phyloP scores from a whole-genome alignment of 306 rosid species.

The Fragaria nilgerrensis region DNA sequence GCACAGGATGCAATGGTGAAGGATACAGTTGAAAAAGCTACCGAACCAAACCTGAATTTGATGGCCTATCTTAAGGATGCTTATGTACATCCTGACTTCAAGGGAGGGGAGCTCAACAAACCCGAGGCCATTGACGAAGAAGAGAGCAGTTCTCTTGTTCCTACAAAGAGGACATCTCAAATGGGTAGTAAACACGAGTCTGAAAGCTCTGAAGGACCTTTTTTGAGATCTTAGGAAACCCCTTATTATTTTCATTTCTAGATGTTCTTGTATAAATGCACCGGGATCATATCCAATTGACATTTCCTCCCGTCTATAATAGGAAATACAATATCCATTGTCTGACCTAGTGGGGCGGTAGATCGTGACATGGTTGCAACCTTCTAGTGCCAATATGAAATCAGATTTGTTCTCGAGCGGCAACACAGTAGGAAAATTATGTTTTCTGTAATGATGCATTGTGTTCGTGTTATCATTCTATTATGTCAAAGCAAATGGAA shows the following conservation, averaged over 20 bases:
- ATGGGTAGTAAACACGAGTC: slow-evolving; percentile 48
- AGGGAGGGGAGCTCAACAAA: slow-evolving; percentile 31
- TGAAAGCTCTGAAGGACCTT: slow-evolving; percentile 26
- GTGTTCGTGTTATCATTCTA: not conserved
- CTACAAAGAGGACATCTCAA: slow-evolving; percentile 54
- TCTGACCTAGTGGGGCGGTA: not conserved
- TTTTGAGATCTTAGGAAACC: slow-evolving; percentile 1
- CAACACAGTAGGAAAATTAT: too few relatives aligned
- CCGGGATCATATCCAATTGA: not conserved
- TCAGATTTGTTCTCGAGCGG: too few relatives aligned
- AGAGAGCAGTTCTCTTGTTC: slow-evolving; percentile 75
- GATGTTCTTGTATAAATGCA: slow-evolving; percentile 9
- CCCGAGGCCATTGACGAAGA: slow-evolving; percentile 50
- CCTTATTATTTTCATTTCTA: not conserved
- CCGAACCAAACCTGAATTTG: slow-evolving; percentile 74
- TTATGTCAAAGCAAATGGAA: not conserved
- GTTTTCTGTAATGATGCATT: too few relatives aligned
- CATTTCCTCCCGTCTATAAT: not conserved
- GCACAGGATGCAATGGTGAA: slow-evolving; percentile 88
- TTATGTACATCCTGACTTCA: slow-evolving; percentile 73
- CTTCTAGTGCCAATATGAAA: not conserved
- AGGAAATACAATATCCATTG: not conserved
- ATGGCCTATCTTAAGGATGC: slow-evolving; percentile 67
- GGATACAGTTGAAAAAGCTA: slow-evolving; percentile 77
- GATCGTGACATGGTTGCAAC: too few relatives aligned